Evolutionary conservation across 208 protist species (phyloP), one percentile per base, ranked within the genome.

Genomic region (Trypanosomatidae sp.): DNA sequence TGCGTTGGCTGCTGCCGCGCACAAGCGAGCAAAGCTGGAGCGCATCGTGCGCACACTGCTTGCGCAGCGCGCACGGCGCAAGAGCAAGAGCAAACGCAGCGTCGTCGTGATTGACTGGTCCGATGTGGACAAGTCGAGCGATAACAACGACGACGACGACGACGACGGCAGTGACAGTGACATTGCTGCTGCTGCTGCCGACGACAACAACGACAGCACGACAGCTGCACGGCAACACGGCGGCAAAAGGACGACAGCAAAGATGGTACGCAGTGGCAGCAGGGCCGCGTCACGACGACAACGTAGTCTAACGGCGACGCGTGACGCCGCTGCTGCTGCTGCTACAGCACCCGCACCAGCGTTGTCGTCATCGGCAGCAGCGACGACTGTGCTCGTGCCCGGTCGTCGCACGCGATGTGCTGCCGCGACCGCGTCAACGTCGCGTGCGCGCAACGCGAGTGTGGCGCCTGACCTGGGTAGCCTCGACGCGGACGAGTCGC

Each of bases 21-120:
- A 53, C 20, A 75, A 82, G 51, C 66, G 67, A 19, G 51, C 65
- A 1, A 68, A 65, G 30, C 55, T 92, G 46, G 71, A 87, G 47
- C 55, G 56, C 48, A 78, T 92, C 15, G 73, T 92, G 33, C 66
- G 68, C 20, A 66, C 52, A 33, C 57, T 82, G 18, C 58, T 92
- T 8, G 41, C 65, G 24, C 41, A 73, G 43, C 60, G 39, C 22
- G 23, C 49, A 64, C 38, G n/a, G n/a, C 48, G 60, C 37, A 67
- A 72, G 41, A 64, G 63, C 37, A 71, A 74, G 47, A 83, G 76
- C 43, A 87, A 85, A 58, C 66, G 64, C 39, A 92, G 77, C 40
- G 74, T 85, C 10, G 66, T 88, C 47, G 82, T 91, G 28, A 87
- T 91, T 49, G 71, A 91, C 57, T 91, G 77, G 74, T 81, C 71